A percentile compares a stretch with the other conserved stretches of the same genome.
These are phyloP conservation scores for Ampelocalamus luodianensis DNA, from an alignment of 176 grass and related monocot species.

Conservation along the genomic window DNA sequence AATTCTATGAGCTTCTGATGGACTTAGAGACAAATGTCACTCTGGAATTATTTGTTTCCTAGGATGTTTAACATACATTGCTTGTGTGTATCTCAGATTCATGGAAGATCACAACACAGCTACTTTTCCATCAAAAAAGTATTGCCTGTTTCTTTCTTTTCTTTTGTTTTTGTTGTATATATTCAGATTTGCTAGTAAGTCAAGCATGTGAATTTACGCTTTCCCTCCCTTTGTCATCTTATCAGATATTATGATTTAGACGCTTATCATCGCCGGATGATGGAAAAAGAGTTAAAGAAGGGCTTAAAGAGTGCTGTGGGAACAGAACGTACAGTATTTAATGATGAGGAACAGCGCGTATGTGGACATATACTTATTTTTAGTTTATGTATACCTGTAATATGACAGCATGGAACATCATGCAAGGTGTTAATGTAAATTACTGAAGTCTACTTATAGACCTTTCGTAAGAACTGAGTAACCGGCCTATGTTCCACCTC, in stretches of 20 bases:
- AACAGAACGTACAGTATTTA: constrained; percentile 77
- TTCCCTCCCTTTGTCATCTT: constrained; percentile 1
- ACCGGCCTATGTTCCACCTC: neutral
- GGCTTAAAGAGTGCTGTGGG: constrained; percentile 60
- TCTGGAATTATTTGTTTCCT: neutral
- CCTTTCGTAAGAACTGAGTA: neutral
- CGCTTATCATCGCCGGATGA: constrained; percentile 69
- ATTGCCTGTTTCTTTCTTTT: constrained; percentile 21
- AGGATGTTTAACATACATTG: constrained; percentile 41
- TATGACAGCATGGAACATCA: constrained; percentile 5
- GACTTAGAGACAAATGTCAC: neutral
- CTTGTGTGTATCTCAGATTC: constrained; percentile 61
- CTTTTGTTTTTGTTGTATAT: neutral
- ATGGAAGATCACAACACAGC: constrained; percentile 99
- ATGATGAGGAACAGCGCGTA: constrained; percentile 96
- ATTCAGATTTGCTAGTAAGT: neutral
- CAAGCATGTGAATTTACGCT: constrained; percentile 31
- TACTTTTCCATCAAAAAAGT: constrained; percentile 97
- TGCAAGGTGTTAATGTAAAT: neutral
- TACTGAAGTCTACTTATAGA: neutral
- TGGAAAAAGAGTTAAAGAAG: constrained; percentile 84
- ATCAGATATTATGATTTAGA: constrained; percentile 94
- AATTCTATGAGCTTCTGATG: constrained; percentile 11
- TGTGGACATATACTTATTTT: constrained; percentile 31
- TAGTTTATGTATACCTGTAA: neutral